Evolutionary conservation across 116 monocot species (phyloP), one percentile per base, ranked within the genome.

Genomic region (Cymodocea nodosa): DNA sequence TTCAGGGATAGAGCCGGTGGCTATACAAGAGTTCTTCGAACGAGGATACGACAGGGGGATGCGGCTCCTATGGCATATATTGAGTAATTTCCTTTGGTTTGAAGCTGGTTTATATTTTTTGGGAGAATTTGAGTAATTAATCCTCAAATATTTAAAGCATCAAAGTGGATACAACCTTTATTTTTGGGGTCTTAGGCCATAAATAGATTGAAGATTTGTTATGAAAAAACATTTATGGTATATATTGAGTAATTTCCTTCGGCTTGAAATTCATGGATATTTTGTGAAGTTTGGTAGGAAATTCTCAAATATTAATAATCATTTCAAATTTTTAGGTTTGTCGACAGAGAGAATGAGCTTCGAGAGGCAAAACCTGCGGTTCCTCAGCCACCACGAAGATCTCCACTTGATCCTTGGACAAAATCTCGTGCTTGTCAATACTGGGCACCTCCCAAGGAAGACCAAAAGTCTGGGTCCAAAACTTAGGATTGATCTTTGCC

Each of bases 51-150:
- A 50, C 78, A 85, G 75, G 95, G 95, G 14, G 90, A 95, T 83
- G 95, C 95, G 68, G 90, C 90, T 65, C 85, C 95, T 20, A 90
- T 95, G 95, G 95, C 95, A 35, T 90, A 95, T 70, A 95, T 95
- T 12, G 95, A 95, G 95, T 90, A 87, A 77, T 51, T 52, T 49
- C 57, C 55, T 17, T 70, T 50, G 52, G n/a, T 40, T 40, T 67
- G 18, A 22, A 65, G 55, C 71, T 55, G 18, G 23, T 35, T 59
- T 50, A 5, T 71, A 39, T 51, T 40, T 4, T 50, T 68, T 35
- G n/a, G 18, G 19, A 37, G 17, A 35, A 15, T 4, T 23, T 50
- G 8, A 24, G 18, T 22, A n/a, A 6, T 35, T 44, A 22, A 36
- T 23, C 18, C 10, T 12, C 24, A 50, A 67, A 48, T 64, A 48